Evolutionary conservation across 345 rosid species (phyloP).

Genomic region (Balakata baccata): DNA sequence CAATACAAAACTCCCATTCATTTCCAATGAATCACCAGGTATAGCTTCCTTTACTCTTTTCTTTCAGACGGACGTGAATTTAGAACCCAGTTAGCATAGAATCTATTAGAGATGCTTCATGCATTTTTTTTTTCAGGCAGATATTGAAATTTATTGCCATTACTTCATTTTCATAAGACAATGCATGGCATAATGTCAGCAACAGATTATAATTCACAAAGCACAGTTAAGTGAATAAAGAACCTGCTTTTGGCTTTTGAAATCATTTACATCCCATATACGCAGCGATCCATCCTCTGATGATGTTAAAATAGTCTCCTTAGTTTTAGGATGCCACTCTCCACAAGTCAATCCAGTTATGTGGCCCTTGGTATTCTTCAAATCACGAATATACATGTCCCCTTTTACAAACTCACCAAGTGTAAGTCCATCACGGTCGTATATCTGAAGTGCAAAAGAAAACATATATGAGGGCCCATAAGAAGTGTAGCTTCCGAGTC

Average conservation of each 20-base stretch:
- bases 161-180: neutral
- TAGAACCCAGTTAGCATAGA: neutral
- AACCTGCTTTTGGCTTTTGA: conserved; percentile 93
- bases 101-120: neutral
- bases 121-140: neutral
- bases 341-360: conserved; percentile 91
- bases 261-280: conserved; percentile 95
- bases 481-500: neutral
- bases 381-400: conserved; percentile 96
- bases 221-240: neutral
- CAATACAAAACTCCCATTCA: neutral
- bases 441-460: conserved; percentile 51
- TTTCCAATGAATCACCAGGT: neutral
- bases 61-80: neutral
- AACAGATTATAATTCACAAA: neutral
- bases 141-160: neutral
- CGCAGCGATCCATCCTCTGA: conserved; percentile 98
- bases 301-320: conserved; percentile 85
- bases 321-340: conserved; percentile 86
- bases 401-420: conserved; percentile 96
- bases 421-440: conserved; percentile 93
- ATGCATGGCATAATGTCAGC: conserved; percentile 5
- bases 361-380: conserved; percentile 96
- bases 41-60: too few species aligned
- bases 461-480: conserved; percentile 6